Evolutionary conservation across 805 yeast species (phyloP), one percentile per base, ranked within the genome.

Genomic region (Candida ipomoeae): DNA sequence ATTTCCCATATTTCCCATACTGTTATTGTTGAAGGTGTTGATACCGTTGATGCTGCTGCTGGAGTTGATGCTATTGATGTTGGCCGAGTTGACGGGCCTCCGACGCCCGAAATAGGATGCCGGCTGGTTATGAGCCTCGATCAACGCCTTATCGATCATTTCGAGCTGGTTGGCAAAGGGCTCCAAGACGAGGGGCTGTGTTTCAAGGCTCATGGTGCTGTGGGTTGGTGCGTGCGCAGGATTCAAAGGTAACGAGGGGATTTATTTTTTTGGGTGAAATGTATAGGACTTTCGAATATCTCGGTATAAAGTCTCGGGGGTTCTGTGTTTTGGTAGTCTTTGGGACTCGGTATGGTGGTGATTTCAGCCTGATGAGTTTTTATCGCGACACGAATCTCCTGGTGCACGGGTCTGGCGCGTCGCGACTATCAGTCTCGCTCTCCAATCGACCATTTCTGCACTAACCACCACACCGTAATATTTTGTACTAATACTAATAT

Each of bases 81-180:
- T 48, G 39, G 33, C 20, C 14, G 26, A 26, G 33, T 33, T 17
- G 26, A 49, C 39, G 34, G 44, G 51, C 48, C 46, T 49, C 23
- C 61, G 58, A 44, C 60, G 61, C 18, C 58, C 55, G 38, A 53
- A 58, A 43, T 50, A 62, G 35, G 55, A 33, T 20, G 54, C 33
- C 5, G 75, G 74, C 55, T 68, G 73, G 55, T 62, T 61, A 50
- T 68, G 68, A 23, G 59, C 59, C 51, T 71, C 76, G 46, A 67
- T 58, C 54, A 62, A 52, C 31, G 65, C 61, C 51, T 62, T 67
- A 41, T 66, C 68, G 41, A 71, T 64, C 32, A 61, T 40, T 40
- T 69, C 75, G 44, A 63, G 39, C 54, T 71, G 76, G 52, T 57
- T 55, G 20, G 61, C 64, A 59, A 71, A 71, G 47, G 74, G 63